Percentiles rank a stretch among this genome's conserved stretches.
These are phyloP conservation scores for Colletotrichum noveboracense DNA, from an alignment of 2,329 filamentous ascomycete genomes.

Conservation along the genomic window DNA sequence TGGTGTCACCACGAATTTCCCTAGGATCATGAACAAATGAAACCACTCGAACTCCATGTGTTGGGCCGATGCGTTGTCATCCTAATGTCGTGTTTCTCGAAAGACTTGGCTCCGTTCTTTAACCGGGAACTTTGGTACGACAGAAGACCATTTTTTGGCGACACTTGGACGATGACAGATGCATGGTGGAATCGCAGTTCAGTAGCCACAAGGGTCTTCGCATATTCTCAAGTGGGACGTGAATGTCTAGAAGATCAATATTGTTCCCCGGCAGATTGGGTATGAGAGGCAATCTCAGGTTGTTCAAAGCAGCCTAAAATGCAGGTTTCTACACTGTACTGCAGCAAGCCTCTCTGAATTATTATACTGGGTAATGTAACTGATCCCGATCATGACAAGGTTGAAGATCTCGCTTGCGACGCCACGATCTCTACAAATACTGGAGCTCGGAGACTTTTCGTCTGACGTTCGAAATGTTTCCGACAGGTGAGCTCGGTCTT, in stretches of 20 bases:
- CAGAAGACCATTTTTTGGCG: background rate
- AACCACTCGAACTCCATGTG: background rate
- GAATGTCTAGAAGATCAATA: background rate
- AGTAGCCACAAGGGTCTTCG: background rate
- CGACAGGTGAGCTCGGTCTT: background rate
- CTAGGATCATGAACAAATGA: background rate
- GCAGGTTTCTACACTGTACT: rapidly evolving
- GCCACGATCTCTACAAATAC: background rate
- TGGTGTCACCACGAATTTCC: background rate
- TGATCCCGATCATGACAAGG: rapidly evolving
- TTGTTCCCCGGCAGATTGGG: background rate
- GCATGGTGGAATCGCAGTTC: background rate
- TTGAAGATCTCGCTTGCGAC: background rate
- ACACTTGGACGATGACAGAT: background rate
- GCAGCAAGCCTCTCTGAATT: background rate
- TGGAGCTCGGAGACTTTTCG: background rate
- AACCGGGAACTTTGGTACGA: background rate
- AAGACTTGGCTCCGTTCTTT: background rate
- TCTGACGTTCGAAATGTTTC: background rate
- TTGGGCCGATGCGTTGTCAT: background rate
- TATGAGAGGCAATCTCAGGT: background rate
- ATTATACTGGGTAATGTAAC: background rate
- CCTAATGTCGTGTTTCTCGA: background rate
- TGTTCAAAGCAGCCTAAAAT: background rate
- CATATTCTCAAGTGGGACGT: background rate